Evolutionary conservation across 139 green algal genomes (phyloP).

Genomic region (Ulvella scutata): DNA sequence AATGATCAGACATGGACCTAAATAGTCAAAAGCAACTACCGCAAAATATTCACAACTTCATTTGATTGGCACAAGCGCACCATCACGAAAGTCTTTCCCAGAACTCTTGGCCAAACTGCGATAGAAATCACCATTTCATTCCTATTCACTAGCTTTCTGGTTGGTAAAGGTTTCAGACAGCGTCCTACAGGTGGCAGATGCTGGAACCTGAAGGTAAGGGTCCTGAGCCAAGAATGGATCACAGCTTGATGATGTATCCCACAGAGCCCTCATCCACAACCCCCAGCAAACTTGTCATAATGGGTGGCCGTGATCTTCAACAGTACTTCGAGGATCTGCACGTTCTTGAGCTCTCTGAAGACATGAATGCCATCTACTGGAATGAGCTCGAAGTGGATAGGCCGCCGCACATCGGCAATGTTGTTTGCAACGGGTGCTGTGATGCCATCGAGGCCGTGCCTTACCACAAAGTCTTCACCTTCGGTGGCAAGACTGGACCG

Average conservation of each 20-base stretch:
- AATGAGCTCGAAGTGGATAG: background rate
- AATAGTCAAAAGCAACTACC: too few relatives aligned
- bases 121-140: too few relatives aligned
- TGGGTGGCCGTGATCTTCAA: constrained; percentile 58
- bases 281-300: constrained; percentile 58
- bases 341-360: constrained; percentile 48
- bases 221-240: constrained; percentile 48
- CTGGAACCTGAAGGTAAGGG: background rate
- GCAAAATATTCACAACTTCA: too few relatives aligned
- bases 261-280: constrained; percentile 40
- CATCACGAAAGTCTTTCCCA: too few relatives aligned
- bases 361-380: background rate
- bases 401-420: constrained; percentile 5
- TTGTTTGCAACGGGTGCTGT: constrained; percentile 60
- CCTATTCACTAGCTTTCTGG: too few relatives aligned
- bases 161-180: too few relatives aligned
- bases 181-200: background rate
- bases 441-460: constrained; percentile 66
- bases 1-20: too few relatives aligned
- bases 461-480: constrained; percentile 73
- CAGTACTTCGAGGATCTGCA: constrained; percentile 53
- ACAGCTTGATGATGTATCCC: constrained; percentile 41
- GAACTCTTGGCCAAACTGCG: too few relatives aligned
- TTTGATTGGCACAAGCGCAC: too few relatives aligned
- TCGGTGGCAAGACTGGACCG: constrained; percentile 58